These are phyloP conservation scores for Acanthamoeba royreba DNA, from an alignment of 208 protist species.

Conservation along the genomic window DNA sequence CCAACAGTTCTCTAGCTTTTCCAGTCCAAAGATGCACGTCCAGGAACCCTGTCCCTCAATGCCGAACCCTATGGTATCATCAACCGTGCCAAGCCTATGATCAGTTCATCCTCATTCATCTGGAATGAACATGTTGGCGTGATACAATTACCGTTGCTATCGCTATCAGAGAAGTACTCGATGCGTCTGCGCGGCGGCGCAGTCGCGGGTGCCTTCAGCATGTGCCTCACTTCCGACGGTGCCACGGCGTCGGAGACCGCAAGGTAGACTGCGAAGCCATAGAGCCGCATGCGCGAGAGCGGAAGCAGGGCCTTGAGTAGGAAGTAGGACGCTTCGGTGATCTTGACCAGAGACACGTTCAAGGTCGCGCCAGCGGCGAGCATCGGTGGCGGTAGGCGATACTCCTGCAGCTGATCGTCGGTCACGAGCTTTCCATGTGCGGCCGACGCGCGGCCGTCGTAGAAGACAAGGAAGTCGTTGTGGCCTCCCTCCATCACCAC, in stretches of 20 bases:
- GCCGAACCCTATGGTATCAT: neutral
- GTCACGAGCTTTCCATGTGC: neutral
- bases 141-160: neutral
- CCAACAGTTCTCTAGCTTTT: neutral
- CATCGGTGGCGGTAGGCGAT: neutral
- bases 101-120: no score
- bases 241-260: neutral
- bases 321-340: constrained; percentile 20
- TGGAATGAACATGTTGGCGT: no score
- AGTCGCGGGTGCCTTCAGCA: neutral
- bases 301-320: neutral
- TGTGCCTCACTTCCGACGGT: no score
- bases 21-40: neutral
- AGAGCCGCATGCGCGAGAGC: neutral
- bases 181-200: neutral
- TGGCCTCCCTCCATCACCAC: constrained; percentile 23
- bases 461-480: constrained; percentile 39
- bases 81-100: no score
- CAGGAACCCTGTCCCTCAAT: neutral
- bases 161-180: neutral
- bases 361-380: neutral
- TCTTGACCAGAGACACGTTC: neutral
- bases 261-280: neutral
- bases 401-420: neutral
- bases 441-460: neutral